A percentile compares a stretch with the other conserved stretches of the same genome.
Evolutionary conservation across 2,329 filamentous ascomycete species (phyloP).

Genomic region (Venturia aucupariae): DNA sequence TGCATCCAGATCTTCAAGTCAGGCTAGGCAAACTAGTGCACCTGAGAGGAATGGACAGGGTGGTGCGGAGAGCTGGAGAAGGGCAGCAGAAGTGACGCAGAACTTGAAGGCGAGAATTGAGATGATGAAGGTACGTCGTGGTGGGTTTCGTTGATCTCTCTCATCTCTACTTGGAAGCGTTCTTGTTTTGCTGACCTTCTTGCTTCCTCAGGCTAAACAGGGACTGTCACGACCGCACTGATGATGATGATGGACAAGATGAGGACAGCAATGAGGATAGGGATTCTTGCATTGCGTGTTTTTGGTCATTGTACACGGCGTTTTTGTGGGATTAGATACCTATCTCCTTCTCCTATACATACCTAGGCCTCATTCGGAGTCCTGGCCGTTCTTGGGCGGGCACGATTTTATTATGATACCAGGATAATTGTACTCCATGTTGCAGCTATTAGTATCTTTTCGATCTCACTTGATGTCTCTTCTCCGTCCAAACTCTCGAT

Average conservation of each 20-base stretch:
- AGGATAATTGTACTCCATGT: neutral
- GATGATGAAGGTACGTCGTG: conserved; percentile 72
- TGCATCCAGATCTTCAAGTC: neutral
- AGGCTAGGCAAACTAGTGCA: neutral
- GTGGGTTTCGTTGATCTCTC: neutral
- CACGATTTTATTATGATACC: neutral
- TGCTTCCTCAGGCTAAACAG: conserved; percentile 12
- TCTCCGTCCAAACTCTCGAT: too few species aligned
- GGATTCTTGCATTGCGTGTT: neutral
- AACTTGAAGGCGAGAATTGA: conserved; percentile 96
- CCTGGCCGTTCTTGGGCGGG: neutral
- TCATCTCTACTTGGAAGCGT: neutral
- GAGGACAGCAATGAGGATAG: neutral
- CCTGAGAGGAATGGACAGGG: conserved; percentile 27
- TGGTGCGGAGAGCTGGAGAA: conserved; percentile 78
- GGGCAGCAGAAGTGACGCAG: conserved; percentile 94
- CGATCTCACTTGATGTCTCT: too few species aligned
- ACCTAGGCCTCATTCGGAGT: neutral
- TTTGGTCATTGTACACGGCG: neutral
- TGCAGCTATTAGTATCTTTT: neutral
- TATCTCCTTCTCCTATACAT: neutral
- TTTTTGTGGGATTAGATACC: neutral
- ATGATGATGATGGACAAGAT: neutral
- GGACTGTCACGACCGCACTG: conserved; percentile 13
- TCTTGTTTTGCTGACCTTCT: neutral